Evolutionary conservation across 2,329 filamentous ascomycete genomes (phyloP).

Genomic region (Epichloe hybrida): DNA sequence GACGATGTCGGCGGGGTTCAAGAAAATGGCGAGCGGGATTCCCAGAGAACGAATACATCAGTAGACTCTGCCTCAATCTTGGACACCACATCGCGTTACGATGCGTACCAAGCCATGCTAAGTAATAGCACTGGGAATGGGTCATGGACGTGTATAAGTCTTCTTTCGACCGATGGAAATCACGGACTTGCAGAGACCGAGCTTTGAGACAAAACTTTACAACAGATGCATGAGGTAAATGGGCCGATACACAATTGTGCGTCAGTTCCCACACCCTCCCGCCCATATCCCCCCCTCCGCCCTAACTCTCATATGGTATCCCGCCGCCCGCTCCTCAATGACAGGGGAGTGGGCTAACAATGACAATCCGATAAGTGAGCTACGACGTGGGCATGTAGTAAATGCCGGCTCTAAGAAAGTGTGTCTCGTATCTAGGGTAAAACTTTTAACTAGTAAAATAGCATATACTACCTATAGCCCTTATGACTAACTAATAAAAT

Average conservation of each 20-base stretch:
- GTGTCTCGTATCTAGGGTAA: no score
- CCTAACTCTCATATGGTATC: background rate
- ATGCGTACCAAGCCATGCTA: conserved; percentile 22
- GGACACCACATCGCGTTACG: conserved; percentile 14
- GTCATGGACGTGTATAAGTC: conserved; percentile 17
- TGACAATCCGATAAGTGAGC: background rate
- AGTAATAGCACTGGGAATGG: conserved; percentile 12
- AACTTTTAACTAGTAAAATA: no score
- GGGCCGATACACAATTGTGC: background rate
- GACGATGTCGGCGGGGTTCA: background rate
- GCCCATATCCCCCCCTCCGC: no score
- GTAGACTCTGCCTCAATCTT: background rate
- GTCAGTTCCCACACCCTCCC: background rate
- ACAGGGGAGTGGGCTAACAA: background rate
- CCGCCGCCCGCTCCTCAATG: background rate
- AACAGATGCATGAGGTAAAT: background rate
- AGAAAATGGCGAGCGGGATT: background rate
- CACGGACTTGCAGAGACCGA: conserved; percentile 20
- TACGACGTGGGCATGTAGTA: background rate
- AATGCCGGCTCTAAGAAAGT: no score
- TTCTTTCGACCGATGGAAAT: conserved; percentile 22
- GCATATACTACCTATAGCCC: no score
- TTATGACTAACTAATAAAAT: no score
- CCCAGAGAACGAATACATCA: background rate
- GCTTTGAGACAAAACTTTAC: conserved; percentile 11